A percentile compares a stretch with the other conserved stretches of the same genome.
Evolutionary conservation across 345 rosid species (phyloP).

Genomic region (Syzygium jambos): DNA sequence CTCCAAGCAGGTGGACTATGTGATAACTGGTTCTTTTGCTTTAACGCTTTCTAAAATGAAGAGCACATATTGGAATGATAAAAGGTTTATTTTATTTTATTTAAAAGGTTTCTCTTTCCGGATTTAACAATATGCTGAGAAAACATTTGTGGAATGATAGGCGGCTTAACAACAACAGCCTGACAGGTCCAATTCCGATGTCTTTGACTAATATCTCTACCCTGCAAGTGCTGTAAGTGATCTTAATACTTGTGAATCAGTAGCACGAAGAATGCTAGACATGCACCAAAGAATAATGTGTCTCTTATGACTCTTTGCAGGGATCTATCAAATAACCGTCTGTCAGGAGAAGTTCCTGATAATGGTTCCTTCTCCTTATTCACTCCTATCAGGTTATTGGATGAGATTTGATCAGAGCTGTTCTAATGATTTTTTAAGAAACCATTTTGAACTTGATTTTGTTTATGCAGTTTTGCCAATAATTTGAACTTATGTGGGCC

Average conservation of each 20-base stretch:
- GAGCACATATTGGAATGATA: neutral
- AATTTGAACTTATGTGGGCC: slow-evolving; percentile 94
- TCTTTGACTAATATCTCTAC: slow-evolving; percentile 79
- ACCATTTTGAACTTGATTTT: neutral
- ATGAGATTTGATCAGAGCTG: slow-evolving; percentile 1
- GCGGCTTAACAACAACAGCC: slow-evolving; percentile 93
- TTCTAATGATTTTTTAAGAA: neutral
- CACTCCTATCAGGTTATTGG: slow-evolving; percentile 89
- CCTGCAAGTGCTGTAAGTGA: slow-evolving; percentile 90
- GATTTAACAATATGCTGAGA: neutral
- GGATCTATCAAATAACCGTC: slow-evolving; percentile 91
- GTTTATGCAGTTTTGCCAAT: slow-evolving; percentile 81
- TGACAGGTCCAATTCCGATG: slow-evolving; percentile 80
- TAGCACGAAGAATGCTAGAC: neutral
- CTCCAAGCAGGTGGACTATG: neutral
- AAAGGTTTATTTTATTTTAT: neutral
- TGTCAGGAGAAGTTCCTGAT: slow-evolving; percentile 93
- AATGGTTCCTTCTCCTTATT: slow-evolving; percentile 97
- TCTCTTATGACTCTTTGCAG: slow-evolving; percentile 16
- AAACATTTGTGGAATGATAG: slow-evolving; percentile 51
- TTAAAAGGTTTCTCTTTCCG: neutral
- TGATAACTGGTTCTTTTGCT: neutral
- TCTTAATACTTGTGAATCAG: neutral
- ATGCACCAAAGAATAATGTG: neutral
- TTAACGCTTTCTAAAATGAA: neutral